Evolutionary conservation across 257 asterid genomes (phyloP).

Genomic region (Solanum virginianum): DNA sequence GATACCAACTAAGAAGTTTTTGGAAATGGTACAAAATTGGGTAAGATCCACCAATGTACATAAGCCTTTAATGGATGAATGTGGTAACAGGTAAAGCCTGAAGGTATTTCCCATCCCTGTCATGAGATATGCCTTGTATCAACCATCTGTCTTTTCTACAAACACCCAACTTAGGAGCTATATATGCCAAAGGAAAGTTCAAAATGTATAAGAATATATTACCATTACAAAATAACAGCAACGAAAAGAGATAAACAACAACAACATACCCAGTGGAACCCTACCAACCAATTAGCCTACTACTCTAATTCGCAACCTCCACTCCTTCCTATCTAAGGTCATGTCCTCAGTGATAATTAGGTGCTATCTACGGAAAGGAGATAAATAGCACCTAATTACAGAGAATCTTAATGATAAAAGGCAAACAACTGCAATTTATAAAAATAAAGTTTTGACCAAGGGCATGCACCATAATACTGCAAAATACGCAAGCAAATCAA

Average conservation of each 20-base stretch:
- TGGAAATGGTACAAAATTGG: not conserved
- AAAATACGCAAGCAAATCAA: not conserved
- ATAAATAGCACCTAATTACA: not conserved
- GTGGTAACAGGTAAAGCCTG: not conserved
- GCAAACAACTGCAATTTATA: not conserved
- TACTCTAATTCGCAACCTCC: too few relatives aligned
- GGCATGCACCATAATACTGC: not conserved
- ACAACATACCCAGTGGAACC: too few relatives aligned
- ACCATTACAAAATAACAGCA: not conserved
- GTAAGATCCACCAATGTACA: not conserved
- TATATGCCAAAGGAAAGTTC: not conserved
- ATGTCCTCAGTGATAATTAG: too few relatives aligned
- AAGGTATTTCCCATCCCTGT: not conserved
- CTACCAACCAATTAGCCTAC: too few relatives aligned
- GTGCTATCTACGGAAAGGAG: not conserved
- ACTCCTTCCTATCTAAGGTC: too few relatives aligned
- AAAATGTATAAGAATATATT: not conserved
- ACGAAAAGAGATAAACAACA: not conserved
- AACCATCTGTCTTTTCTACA: not conserved
- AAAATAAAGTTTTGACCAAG: not conserved
- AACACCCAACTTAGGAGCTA: not conserved
- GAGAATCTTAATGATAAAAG: not conserved
- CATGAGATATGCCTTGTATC: not conserved
- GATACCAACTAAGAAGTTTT: not conserved
- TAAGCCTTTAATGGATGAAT: not conserved